phyloP scores from a whole-genome alignment of 441 rosid species.

The Populus hybrid region DNA sequence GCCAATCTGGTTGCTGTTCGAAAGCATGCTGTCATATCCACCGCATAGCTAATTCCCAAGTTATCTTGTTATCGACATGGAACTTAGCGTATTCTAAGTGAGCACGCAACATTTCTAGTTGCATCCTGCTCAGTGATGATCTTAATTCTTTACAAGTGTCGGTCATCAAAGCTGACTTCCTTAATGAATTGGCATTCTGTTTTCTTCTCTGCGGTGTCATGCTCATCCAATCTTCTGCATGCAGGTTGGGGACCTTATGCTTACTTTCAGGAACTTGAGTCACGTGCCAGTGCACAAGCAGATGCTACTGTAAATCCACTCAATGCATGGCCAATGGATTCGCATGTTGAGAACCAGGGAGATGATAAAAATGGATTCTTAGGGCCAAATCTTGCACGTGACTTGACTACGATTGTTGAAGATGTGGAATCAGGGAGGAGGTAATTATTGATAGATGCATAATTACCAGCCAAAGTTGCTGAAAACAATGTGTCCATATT shows the following conservation, averaged over 20 bases:
- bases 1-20: background rate
- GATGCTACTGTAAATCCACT: constrained; percentile 21
- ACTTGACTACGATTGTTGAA: constrained; percentile 27
- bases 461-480: background rate
- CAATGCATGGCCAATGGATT: constrained; percentile 19
- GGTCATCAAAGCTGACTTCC: background rate
- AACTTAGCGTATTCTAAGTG: background rate
- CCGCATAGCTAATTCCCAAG: background rate
- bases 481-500: background rate
- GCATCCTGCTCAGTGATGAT: background rate
- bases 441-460: background rate
- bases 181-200: background rate
- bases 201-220: background rate
- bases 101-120: background rate
- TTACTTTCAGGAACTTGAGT: constrained; percentile 59
- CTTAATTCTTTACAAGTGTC: background rate
- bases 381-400: constrained; percentile 41
- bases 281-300: constrained; percentile 21
- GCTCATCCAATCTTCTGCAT: constrained; percentile 6
- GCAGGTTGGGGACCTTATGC: constrained; percentile 89
- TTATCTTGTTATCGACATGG: background rate
- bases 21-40: background rate
- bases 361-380: constrained; percentile 37
- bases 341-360: constrained; percentile 26
- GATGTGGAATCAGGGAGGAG: constrained; percentile 44